Percentiles rank a stretch among this genome's conserved stretches.
Evolutionary conservation across 768 basidiomycete species (phyloP).

Genomic region (Leccinellum luteum): DNA sequence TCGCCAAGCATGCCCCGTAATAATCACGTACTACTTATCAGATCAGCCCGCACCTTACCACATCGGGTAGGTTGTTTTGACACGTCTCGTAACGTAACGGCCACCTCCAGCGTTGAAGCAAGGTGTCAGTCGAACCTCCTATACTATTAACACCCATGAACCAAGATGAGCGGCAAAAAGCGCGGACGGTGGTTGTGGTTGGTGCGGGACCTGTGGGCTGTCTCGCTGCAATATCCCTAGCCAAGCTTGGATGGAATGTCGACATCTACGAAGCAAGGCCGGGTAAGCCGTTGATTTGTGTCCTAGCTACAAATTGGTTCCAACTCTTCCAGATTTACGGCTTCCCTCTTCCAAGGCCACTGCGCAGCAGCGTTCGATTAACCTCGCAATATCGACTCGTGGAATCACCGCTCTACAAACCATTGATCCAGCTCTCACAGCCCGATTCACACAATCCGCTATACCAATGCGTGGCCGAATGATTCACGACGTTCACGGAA

Average conservation of each 20-base stretch:
- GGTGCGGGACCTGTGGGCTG: constrained; percentile 97
- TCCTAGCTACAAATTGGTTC: constrained; percentile 11
- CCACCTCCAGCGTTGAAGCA: background rate
- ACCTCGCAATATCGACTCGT: constrained; percentile 91
- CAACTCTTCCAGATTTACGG: constrained; percentile 58
- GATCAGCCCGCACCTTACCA: constrained; percentile 18
- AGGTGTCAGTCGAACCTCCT: background rate
- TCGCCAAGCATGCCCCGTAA: background rate
- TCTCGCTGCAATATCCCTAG: constrained; percentile 81
- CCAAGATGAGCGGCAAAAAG: constrained; percentile 1
- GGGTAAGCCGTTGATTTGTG: constrained; percentile 44
- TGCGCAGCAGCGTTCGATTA: constrained; percentile 85
- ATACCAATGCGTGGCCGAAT: constrained; percentile 96
- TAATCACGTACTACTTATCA: constrained; percentile 13
- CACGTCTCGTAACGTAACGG: background rate
- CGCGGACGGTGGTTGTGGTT: constrained; percentile 58
- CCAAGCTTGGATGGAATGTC: constrained; percentile 84
- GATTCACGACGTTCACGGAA: constrained; percentile 80
- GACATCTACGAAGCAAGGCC: constrained; percentile 76
- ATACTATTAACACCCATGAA: constrained; percentile 12
- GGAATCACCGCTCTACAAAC: constrained; percentile 86
- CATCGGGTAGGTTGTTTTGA: constrained; percentile 5
- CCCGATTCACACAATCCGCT: constrained; percentile 68
- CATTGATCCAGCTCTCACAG: constrained; percentile 68
- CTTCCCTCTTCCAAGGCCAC: constrained; percentile 64